phyloP scores from a whole-genome alignment of 352 stramenopile genomes.

The Globisporangium megalacanthum region DNA sequence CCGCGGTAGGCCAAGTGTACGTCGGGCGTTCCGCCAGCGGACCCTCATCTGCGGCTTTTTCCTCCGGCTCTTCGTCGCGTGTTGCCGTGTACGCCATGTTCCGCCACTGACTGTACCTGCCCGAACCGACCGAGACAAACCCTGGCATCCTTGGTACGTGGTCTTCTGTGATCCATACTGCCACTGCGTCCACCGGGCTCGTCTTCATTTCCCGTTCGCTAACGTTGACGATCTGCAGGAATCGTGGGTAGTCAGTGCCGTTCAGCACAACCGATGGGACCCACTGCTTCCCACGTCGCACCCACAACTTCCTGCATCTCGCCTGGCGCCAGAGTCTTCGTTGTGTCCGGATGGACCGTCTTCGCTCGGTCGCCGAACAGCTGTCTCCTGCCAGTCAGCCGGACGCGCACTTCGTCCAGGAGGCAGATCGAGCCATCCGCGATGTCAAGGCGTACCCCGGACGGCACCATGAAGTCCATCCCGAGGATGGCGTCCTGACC shows the following conservation, averaged over 20 bases:
- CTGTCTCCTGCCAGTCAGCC: neutral
- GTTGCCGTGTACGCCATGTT: neutral
- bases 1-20: too few species aligned
- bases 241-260: too few species aligned
- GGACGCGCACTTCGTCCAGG: slow-evolving; percentile 11
- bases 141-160: slow-evolving; percentile 9
- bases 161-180: too few species aligned
- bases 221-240: neutral
- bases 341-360: neutral
- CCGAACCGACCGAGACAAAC: slow-evolving; percentile 1
- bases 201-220: neutral
- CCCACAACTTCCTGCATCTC: neutral
- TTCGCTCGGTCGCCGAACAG: slow-evolving; percentile 2
- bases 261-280: neutral
- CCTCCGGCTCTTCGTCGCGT: slow-evolving; percentile 4
- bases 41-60: too few species aligned
- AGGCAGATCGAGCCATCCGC: slow-evolving; percentile 10
- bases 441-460: slow-evolving; percentile 6
- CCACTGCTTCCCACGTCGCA: neutral
- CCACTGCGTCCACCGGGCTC: neutral
- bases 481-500: too few species aligned
- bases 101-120: neutral
- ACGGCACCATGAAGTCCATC: slow-evolving; percentile 19
- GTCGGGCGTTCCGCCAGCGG: too few species aligned
- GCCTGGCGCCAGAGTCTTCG: neutral